Evolutionary conservation across 1,139 yeast genomes (phyloP).

Genomic region (Suhomyces taliae): DNA sequence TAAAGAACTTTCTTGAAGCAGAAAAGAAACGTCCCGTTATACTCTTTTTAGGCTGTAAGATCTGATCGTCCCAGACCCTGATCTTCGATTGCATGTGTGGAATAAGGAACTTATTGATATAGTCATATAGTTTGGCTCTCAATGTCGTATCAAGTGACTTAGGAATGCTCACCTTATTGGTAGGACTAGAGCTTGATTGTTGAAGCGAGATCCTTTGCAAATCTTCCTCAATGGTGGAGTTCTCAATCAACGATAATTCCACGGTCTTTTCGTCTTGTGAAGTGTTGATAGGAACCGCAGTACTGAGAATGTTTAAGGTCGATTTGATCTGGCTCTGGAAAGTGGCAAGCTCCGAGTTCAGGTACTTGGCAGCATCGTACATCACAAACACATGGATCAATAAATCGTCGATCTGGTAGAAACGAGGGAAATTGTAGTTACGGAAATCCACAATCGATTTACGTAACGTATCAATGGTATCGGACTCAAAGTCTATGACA

Average conservation of each 20-base stretch:
- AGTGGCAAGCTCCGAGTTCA: slow-evolving; percentile 16
- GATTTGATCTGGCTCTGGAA: slow-evolving; percentile 34
- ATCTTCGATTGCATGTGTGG: slow-evolving; percentile 81
- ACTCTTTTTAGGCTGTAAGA: slow-evolving; percentile 67
- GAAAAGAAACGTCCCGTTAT: slow-evolving; percentile 73
- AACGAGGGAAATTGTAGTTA: slow-evolving; percentile 51
- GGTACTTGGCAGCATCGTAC: slow-evolving; percentile 25
- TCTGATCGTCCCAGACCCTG: slow-evolving; percentile 75
- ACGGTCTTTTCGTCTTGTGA: slow-evolving; percentile 13
- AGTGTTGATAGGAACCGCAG: slow-evolving; percentile 27
- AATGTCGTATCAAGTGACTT: slow-evolving; percentile 41
- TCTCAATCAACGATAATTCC: slow-evolving; percentile 29
- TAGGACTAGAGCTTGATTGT: slow-evolving; percentile 15
- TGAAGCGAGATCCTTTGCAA: slow-evolving; percentile 40
- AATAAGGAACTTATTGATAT: slow-evolving; percentile 56
- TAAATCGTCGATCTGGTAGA: slow-evolving; percentile 58
- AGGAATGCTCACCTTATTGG: slow-evolving; percentile 27
- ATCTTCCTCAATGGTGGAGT: slow-evolving; percentile 57
- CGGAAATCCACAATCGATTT: slow-evolving; percentile 43
- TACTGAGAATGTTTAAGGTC: slow-evolving; percentile 28
- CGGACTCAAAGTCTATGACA: slow-evolving; percentile 52
- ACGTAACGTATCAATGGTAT: slow-evolving; percentile 50
- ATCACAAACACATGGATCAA: slow-evolving; percentile 48
- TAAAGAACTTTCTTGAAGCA: slow-evolving; percentile 60
- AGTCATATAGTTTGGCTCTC: slow-evolving; percentile 48